phyloP scores from a whole-genome alignment of 257 asterid species.

The Cruciata laevipes region DNA sequence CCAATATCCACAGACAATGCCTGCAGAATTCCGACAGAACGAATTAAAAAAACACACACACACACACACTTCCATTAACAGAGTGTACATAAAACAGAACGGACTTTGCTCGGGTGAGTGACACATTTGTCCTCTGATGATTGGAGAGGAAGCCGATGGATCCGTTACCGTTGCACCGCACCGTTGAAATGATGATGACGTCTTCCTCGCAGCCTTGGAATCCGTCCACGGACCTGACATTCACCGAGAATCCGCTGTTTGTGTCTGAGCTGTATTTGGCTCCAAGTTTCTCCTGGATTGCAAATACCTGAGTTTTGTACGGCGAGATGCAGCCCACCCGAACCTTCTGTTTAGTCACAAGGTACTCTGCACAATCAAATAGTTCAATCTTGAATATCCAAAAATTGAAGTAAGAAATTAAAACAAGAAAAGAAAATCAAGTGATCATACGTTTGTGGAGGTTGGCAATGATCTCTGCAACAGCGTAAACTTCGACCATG shows the following conservation, averaged over 20 bases:
- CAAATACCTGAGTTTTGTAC: constrained; percentile 63
- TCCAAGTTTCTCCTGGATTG: constrained; percentile 45
- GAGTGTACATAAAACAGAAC: neutral
- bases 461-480: constrained; percentile 50
- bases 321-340: constrained; percentile 79
- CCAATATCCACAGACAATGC: constrained; percentile 74
- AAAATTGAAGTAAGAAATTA: neutral
- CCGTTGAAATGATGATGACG: constrained; percentile 62
- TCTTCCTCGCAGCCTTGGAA: constrained; percentile 93
- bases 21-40: neutral
- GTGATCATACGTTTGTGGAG: constrained; percentile 37
- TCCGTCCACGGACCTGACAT: constrained; percentile 67
- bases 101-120: constrained; percentile 72
- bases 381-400: neutral
- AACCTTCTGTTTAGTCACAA: constrained; percentile 31
- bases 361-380: constrained; percentile 29
- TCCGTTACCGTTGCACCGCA: constrained; percentile 55
- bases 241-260: constrained; percentile 47
- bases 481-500: constrained; percentile 44
- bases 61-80: neutral
- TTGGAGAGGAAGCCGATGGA: constrained; percentile 65
- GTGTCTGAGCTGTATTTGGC: constrained; percentile 42
- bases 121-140: constrained; percentile 55
- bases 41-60: neutral
- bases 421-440: neutral